Conservation (phyloP, 202 grass and related monocot genomes). For the Eragrostis tef region DNA sequence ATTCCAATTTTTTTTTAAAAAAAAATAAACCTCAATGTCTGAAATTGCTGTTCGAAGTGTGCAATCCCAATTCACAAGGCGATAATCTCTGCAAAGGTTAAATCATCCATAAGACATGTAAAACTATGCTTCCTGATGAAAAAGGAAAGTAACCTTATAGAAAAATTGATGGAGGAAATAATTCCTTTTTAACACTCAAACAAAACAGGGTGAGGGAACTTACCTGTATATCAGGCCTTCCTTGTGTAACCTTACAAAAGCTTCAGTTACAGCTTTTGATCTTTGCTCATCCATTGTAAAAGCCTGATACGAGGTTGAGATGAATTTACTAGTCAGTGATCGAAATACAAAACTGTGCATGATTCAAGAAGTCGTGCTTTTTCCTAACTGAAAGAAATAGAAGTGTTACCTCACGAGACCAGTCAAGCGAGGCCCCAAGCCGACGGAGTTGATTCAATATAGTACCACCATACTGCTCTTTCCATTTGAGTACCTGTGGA, state of each 20-base stretch:
- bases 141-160: conserved; percentile 1
- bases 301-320: conserved; percentile 60
- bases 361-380: conserved; percentile 15
- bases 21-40: conserved; percentile 74
- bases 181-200: conserved; percentile 24
- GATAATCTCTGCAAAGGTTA: conserved; percentile 65
- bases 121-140: conserved; percentile 16
- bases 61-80: conserved; percentile 97
- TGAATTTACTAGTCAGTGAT: conserved; percentile 32
- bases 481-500: conserved; percentile 94
- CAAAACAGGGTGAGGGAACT: conserved; percentile 36
- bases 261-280: conserved; percentile 87
- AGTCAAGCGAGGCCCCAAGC: conserved; percentile 95
- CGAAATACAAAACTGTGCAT: not conserved
- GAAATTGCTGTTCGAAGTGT: conserved; percentile 91
- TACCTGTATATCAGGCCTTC: conserved; percentile 86
- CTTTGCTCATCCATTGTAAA: conserved; percentile 95
- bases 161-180: not conserved
- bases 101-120: conserved; percentile 13
- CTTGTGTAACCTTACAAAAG: conserved; percentile 83
- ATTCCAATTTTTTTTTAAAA: not conserved
- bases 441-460: conserved; percentile 83
- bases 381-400: conserved; percentile 32
- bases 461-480: conserved; percentile 81
- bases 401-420: conserved; percentile 79